Conservation (phyloP, 2,329 filamentous ascomycete genomes). For the Pyrenophora graminea region DNA sequence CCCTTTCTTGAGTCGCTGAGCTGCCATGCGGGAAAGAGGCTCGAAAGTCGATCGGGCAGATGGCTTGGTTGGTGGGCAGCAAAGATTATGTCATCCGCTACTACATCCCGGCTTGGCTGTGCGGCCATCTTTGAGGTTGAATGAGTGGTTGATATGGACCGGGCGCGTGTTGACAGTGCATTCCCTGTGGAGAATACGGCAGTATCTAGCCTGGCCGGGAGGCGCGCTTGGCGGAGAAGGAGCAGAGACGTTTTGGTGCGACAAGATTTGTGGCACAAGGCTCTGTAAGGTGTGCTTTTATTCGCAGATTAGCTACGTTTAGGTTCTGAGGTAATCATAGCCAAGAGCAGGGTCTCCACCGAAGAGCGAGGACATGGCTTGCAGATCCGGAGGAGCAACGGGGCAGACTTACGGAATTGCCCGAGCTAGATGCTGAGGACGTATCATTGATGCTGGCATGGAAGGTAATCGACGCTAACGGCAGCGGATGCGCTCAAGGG, state of each 20-base stretch:
- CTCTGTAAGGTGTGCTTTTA: slow-evolving; percentile 14
- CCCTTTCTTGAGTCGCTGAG: slow-evolving; percentile 30
- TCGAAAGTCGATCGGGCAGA: slow-evolving; percentile 28
- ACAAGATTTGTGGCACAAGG: slow-evolving; percentile 11
- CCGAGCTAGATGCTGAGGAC: slow-evolving; percentile 17
- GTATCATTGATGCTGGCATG: slow-evolving; percentile 9
- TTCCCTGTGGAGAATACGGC: neutral
- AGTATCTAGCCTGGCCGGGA: neutral
- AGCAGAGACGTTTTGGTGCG: slow-evolving; percentile 16
- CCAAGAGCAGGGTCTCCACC: slow-evolving; percentile 18
- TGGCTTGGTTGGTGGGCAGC: slow-evolving; percentile 34
- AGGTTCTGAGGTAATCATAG: slow-evolving; percentile 34
- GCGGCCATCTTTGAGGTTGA: slow-evolving; percentile 1
- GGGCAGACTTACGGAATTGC: slow-evolving; percentile 34
- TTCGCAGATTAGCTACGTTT: slow-evolving; percentile 25
- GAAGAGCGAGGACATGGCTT: slow-evolving; percentile 17
- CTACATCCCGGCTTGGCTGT: neutral
- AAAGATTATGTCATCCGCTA: slow-evolving; percentile 28
- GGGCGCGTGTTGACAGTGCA: slow-evolving; percentile 9
- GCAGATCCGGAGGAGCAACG: slow-evolving; percentile 22
- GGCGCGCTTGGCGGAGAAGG: neutral
- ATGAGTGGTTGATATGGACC: slow-evolving; percentile 8
- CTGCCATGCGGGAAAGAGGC: slow-evolving; percentile 32
- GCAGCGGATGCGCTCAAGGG: neutral
- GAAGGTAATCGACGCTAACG: neutral